A percentile compares a stretch with the other conserved stretches of the same genome.
Evolutionary conservation across 2,329 filamentous ascomycete species (phyloP).

Genomic region (Phoma sp.): DNA sequence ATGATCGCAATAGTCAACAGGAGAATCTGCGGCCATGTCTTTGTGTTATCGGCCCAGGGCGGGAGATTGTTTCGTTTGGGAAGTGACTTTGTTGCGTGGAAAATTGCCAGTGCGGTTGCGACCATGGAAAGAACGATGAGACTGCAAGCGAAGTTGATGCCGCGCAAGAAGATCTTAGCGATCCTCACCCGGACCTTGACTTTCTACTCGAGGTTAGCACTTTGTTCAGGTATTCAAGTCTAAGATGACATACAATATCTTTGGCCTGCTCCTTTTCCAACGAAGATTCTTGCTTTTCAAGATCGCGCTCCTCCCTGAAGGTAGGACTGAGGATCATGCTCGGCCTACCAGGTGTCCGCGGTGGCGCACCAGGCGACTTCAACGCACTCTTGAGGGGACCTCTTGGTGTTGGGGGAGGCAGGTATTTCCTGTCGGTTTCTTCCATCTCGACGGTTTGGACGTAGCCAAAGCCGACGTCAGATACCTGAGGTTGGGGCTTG

Average conservation of each 20-base stretch:
- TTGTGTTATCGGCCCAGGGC: slow-evolving; percentile 80
- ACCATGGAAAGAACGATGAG: slow-evolving; percentile 93
- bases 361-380: slow-evolving; percentile 84
- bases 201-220: slow-evolving; percentile 68
- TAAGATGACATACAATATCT: slow-evolving; percentile 75
- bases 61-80: slow-evolving; percentile 80
- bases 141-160: slow-evolving; percentile 96
- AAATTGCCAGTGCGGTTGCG: slow-evolving; percentile 85
- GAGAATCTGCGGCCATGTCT: slow-evolving; percentile 87
- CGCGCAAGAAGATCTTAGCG: slow-evolving; percentile 93
- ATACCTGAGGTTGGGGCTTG: slow-evolving; percentile 72
- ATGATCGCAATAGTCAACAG: slow-evolving; percentile 80
- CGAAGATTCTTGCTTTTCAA: slow-evolving; percentile 81
- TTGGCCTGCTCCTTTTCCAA: slow-evolving; percentile 88
- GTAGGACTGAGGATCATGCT: slow-evolving; percentile 89
- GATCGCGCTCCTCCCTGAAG: slow-evolving; percentile 82
- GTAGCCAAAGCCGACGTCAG: slow-evolving; percentile 92
- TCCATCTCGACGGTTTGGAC: slow-evolving; percentile 67
- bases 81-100: slow-evolving; percentile 82
- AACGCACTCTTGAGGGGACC: slow-evolving; percentile 87
- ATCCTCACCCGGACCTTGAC: slow-evolving; percentile 89
- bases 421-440: slow-evolving; percentile 54
- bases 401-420: slow-evolving; percentile 68
- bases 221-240: neutral
- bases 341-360: slow-evolving; percentile 57